Base-by-base conservation (phyloP, 257 asterid species). In the Solanum sejunctum region DNA sequence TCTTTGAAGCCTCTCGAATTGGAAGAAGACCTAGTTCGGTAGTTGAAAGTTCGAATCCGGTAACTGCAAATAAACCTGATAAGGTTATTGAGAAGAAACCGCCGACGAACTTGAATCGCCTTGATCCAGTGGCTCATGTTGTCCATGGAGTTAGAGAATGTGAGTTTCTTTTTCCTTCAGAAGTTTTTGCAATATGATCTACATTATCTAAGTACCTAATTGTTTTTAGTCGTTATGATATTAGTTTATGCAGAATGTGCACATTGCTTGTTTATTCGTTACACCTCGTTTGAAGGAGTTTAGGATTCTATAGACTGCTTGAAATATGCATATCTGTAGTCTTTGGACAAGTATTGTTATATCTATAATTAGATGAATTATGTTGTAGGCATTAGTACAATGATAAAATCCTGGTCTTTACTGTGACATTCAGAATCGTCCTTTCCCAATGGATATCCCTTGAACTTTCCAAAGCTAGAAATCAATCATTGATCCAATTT, bases 121-220 rank as follows among this genome's bases (percentile, higher is more conserved):
- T 92, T 20, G 98, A 95, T 89, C 98, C 95, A 52, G 84, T 83
- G n/a, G 93, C 96, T 57, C 91, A 90, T 81, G 91, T 90, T 52
- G 87, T 92, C 63, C 89, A 89, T 66, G 99, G 99, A 84, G 93
- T 93, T 70, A 91, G 97, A 89, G 90, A 95, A 85, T 92, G 99
- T 95, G 72, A 90, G 97, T 86, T 51, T 7, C 16, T 57, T 12
- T 57, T n/a, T n/a, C 47, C 3, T 47, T 12, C 26, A 21, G 61
- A 61, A 61, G 69, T 64, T 39, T 67, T 57, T 32, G 71, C 84
- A 57, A 57, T 61, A 45, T 75, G 60, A 49, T 75, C 60, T 21
- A 13, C n/a, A 13, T 75, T 75, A 7, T 21, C 12, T 23, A 8
- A 47, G 81, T 75, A 41, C 15, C 41, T 49, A 73, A 49, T 52